phyloP scores from a whole-genome alignment of 257 asterid species.

The Scutellaria barbata region DNA sequence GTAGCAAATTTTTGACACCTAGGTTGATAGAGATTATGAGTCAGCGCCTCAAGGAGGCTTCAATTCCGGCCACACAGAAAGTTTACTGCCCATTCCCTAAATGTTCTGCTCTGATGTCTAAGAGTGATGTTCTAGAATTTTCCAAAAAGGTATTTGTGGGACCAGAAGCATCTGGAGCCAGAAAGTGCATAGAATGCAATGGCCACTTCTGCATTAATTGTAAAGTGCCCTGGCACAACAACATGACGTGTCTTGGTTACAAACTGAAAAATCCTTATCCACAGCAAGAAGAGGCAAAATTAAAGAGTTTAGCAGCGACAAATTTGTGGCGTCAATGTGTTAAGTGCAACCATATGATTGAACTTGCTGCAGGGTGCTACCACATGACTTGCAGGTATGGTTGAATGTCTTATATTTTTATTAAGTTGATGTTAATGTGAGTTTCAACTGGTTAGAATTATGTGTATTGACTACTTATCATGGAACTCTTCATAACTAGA shows the following conservation, averaged over 20 bases:
- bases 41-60: constrained; percentile 68
- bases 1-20: constrained; percentile 65
- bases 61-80: constrained; percentile 63
- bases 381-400: constrained; percentile 63
- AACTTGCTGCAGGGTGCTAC: constrained; percentile 64
- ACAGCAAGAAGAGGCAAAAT: constrained; percentile 52
- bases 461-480: not conserved
- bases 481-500: constrained; percentile 2
- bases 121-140: constrained; percentile 53
- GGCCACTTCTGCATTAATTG: constrained; percentile 63
- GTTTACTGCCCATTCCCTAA: constrained; percentile 80
- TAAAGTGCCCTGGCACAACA: constrained; percentile 80
- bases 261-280: constrained; percentile 49
- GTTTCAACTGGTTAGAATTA: constrained; percentile 10
- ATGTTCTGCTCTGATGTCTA: constrained; percentile 81
- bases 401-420: not conserved
- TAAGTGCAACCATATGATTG: constrained; percentile 68
- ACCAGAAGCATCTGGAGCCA: constrained; percentile 41
- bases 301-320: constrained; percentile 57
- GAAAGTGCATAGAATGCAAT: constrained; percentile 58
- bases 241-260: constrained; percentile 56
- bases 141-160: constrained; percentile 33
- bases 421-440: constrained; percentile 14
- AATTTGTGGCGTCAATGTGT: constrained; percentile 69
- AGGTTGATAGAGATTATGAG: constrained; percentile 59